Evolutionary conservation across 2,329 filamentous ascomycete species (phyloP), one percentile per base, ranked within the genome.

Genomic region (Cytospora chrysosperma): DNA sequence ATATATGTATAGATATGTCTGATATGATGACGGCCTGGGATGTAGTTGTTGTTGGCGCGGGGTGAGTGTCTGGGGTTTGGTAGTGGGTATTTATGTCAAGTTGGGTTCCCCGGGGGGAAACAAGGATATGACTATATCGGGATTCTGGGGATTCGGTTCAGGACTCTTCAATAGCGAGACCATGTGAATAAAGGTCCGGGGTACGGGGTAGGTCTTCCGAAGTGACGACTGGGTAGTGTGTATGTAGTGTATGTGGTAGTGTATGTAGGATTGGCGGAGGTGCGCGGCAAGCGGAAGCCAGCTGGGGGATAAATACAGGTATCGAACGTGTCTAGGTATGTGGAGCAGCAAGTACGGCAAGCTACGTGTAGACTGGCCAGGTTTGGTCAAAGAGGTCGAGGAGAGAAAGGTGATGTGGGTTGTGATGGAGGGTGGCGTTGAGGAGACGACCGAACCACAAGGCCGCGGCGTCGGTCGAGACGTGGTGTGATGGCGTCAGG

Each of bases 81-180:
- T 55, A 49, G 54, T 53, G 59, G 63, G 47, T 62, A 65, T 65
- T 58, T 65, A 61, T 62, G 49, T 59, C 63, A 61, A 34, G 27
- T 37, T 59, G 40, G 63, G 34, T 37, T 37, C 50, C 30, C 58
- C 34, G 40, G 56, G 61, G 64, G 37, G 56, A 50, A 50, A 28
- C n/a, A 40, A 58, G 28, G 26, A 28, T 55, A 64, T 60, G 24
- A 47, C 43, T 28, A 50, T 66, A 57, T 64, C 67, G 60, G 69
- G 56, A 65, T 67, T 59, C 56, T 56, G 56, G 62, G 64, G 61
- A 65, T 62, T 30, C 43, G 27, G 63, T 61, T 58, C 66, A 61
- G 67, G 67, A 56, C 52, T 69, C 77, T 73, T 79, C 74, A 79
- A 70, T 79, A 79, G 72, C 77, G 72, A 76, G 72, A 68, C 75